Percentiles rank a stretch among this genome's conserved stretches.
Conservation (phyloP, 2,329 filamentous ascomycete species). For the Botrytis fabae region DNA sequence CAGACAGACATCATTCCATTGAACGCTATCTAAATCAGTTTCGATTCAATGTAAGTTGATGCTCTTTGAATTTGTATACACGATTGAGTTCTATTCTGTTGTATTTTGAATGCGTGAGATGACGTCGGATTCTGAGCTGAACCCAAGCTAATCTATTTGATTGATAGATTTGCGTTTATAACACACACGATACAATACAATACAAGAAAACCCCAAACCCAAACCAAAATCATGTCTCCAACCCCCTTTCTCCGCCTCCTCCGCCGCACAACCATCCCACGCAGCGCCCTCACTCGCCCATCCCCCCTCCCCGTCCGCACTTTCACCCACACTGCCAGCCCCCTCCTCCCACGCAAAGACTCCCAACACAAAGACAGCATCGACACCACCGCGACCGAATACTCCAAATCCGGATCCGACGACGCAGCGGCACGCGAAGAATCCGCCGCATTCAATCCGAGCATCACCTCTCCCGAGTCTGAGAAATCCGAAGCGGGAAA, state of each 20-base stretch:
- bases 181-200: neutral
- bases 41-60: neutral
- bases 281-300: too few relatives aligned
- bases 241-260: neutral
- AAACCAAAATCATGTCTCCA: neutral
- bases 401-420: slow-evolving; percentile 66
- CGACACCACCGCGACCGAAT: slow-evolving; percentile 65
- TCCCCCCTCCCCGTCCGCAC: neutral
- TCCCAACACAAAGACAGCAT: slow-evolving; percentile 61
- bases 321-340: neutral
- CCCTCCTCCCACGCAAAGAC: slow-evolving; percentile 44
- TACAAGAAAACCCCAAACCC: neutral
- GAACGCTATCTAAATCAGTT: too few relatives aligned
- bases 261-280: neutral
- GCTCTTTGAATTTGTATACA: neutral
- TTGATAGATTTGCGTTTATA: neutral
- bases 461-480: slow-evolving; percentile 42
- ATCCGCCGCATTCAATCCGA: slow-evolving; percentile 67
- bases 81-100: neutral
- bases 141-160: neutral
- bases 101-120: neutral
- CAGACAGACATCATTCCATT: neutral
- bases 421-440: slow-evolving; percentile 54
- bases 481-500: slow-evolving; percentile 48
- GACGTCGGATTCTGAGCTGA: neutral